Evolutionary conservation across 1,284 basidiomycete genomes (phyloP).

Genomic region (Cutaneotrichosporon daszewskae): DNA sequence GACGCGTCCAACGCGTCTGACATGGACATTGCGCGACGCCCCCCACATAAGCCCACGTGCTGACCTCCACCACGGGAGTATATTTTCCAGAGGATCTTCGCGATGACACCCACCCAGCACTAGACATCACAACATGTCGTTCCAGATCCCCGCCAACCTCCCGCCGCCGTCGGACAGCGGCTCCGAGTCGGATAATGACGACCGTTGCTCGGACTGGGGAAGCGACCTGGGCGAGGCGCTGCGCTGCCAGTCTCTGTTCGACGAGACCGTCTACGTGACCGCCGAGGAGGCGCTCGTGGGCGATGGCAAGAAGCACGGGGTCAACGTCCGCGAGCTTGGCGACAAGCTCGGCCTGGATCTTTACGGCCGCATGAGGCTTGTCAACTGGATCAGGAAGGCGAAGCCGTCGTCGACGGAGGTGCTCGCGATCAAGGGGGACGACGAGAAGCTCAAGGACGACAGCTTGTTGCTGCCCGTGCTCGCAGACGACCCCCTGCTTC

Average conservation of each 20-base stretch:
- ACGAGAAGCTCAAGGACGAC: conserved; percentile 57
- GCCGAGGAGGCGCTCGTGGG: conserved; percentile 60
- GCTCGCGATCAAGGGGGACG: conserved; percentile 4
- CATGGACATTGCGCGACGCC: neutral
- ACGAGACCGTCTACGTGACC: conserved; percentile 59
- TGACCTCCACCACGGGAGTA: neutral
- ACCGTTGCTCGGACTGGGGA: conserved; percentile 41
- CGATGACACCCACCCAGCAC: no score
- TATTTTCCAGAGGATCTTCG: conserved; percentile 4
- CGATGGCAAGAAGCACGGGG: conserved; percentile 57
- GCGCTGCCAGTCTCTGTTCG: conserved; percentile 71
- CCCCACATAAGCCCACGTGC: conserved; percentile 1
- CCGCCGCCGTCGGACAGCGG: conserved; percentile 15
- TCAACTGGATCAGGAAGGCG: conserved; percentile 78
- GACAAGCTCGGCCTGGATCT: conserved; percentile 53
- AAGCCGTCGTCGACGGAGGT: conserved; percentile 1
- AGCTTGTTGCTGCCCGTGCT: conserved; percentile 70
- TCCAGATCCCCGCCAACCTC: conserved; percentile 13
- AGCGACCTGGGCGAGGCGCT: conserved; percentile 36
- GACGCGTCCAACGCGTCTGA: neutral
- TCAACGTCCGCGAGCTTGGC: conserved; percentile 24
- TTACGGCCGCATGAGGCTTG: conserved; percentile 67
- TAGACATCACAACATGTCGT: conserved; percentile 13
- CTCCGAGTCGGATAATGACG: conserved; percentile 18
- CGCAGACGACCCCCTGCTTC: conserved; percentile 79